phyloP scores from a whole-genome alignment of 768 basidiomycete genomes.

The Termitomyces sp. region DNA sequence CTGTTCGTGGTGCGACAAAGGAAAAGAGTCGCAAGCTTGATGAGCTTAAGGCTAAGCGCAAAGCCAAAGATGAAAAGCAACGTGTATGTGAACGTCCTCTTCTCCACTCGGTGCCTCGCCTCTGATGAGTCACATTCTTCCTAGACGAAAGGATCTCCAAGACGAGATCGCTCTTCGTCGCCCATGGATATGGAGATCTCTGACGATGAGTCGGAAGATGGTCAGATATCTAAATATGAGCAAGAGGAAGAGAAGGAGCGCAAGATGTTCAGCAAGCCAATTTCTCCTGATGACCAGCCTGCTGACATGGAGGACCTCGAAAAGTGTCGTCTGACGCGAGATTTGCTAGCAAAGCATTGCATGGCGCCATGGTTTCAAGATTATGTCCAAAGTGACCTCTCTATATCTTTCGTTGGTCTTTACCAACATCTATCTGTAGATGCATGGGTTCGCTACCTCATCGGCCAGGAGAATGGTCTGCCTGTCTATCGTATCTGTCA shows the following conservation, averaged over 20 bases:
- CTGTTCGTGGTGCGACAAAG: constrained; percentile 66
- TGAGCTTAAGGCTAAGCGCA: constrained; percentile 81
- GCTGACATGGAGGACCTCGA: constrained; percentile 54
- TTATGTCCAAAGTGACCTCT: constrained; percentile 58
- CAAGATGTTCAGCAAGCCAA: constrained; percentile 39
- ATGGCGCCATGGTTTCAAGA: constrained; percentile 84
- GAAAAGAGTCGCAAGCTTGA: constrained; percentile 76
- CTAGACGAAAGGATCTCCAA: constrained; percentile 51
- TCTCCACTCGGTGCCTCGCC: neutral
- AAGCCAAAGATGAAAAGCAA: constrained; percentile 86
- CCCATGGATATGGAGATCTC: constrained; percentile 85
- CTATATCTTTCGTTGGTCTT: constrained; percentile 3
- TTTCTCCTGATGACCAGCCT: constrained; percentile 40
- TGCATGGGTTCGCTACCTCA: constrained; percentile 80
- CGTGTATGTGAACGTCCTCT: constrained; percentile 42
- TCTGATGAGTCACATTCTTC: neutral
- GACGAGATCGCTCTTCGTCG: constrained; percentile 69
- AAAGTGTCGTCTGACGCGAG: constrained; percentile 59
- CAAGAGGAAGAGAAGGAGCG: constrained; percentile 67
- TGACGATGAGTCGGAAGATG: constrained; percentile 83
- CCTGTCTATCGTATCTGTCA: constrained; percentile 81
- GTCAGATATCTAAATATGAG: constrained; percentile 67
- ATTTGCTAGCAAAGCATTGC: constrained; percentile 64
- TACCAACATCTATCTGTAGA: constrained; percentile 34
- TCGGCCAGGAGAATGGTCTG: constrained; percentile 53